Evolutionary conservation across 352 stramenopile genomes (phyloP), one percentile per base, ranked within the genome.

Genomic region (Pythium monospermum): DNA sequence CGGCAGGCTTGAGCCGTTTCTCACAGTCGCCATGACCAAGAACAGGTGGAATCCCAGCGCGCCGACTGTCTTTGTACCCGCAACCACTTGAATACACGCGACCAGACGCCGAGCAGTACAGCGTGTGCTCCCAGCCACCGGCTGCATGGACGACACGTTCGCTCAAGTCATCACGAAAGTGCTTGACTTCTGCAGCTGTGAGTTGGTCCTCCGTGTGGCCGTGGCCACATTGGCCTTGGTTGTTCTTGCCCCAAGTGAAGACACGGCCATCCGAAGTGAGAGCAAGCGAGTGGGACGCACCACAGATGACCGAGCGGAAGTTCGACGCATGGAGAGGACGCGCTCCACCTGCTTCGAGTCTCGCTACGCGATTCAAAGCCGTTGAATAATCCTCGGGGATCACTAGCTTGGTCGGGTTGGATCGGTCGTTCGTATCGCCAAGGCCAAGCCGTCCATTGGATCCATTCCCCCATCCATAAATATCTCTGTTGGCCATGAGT

Each of bases 381-480:
- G n/a, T n/a, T n/a, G n/a, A n/a, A n/a, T n/a, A n/a, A n/a, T 63
- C 61, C 4, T 61, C 45, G 1, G 42, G 26, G 28, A 71, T 45
- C 19, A 39, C 1, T 7, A 76, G 19, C 21, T 59, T 62, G 5
- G 68, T 85, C 18, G 79, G 80, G 12, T 50, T 75, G 3, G 68
- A 75, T 25, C 76, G 76, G 59, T 96, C 85, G 7, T 70, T 76
- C 0, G 69, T 86, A 54, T 96, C 84, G 1, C 85, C 83, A 10
- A 94, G 37, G 0, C 84, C 85, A 41, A 96, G 64, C 1, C 82
- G 72, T 1, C 86, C 86, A 45, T 95, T 93, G 1, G 80, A 89
- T 2, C 84, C 86, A 42, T 95, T 91, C 11, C 86, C 86, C 84
- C 86, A 96, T 0, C 73, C 61, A 37, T 74, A 94, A 5, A 96